Evolutionary conservation across 257 asterid genomes (phyloP).

Genomic region (Agastache rugosa): DNA sequence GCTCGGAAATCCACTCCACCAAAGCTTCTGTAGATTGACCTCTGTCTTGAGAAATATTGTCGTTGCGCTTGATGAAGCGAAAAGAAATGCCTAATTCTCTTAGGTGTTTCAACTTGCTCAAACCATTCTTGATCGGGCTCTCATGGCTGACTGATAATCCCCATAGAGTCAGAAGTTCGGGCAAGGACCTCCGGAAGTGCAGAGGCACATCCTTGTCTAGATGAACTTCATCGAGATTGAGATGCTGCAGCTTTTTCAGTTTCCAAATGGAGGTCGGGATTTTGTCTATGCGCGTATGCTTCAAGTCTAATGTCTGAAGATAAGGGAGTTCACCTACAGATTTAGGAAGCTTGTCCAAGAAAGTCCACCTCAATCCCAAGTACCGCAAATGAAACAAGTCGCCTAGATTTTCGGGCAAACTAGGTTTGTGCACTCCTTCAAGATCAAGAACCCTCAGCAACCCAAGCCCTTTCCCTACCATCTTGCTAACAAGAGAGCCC

Average conservation of each 20-base stretch:
- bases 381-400: conserved; percentile 37
- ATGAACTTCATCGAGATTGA: conserved; percentile 33
- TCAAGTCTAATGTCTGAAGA: conserved; percentile 36
- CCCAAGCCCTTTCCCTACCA: conserved; percentile 28
- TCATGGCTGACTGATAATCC: conserved; percentile 32
- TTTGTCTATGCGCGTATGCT: conserved; percentile 32
- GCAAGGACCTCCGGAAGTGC: conserved; percentile 25
- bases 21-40: not conserved
- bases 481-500: conserved; percentile 14
- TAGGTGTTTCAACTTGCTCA: conserved; percentile 22
- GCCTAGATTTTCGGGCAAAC: conserved; percentile 39
- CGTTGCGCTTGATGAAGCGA: not conserved
- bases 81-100: conserved; percentile 37
- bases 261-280: conserved; percentile 39
- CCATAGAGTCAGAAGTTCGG: conserved; percentile 39
- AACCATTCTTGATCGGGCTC: conserved; percentile 24
- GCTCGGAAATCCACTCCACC: conserved; percentile 31
- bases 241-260: conserved; percentile 36
- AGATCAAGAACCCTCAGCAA: conserved; percentile 43
- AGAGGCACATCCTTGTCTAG: conserved; percentile 30
- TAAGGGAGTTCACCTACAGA: conserved; percentile 31
- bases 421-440: conserved; percentile 37
- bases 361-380: conserved; percentile 42
- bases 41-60: not conserved
- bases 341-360: conserved; percentile 39